These are phyloP conservation scores for Fusarium goolgardi DNA, from an alignment of 2,329 filamentous ascomycete genomes.

Conservation along the genomic window DNA sequence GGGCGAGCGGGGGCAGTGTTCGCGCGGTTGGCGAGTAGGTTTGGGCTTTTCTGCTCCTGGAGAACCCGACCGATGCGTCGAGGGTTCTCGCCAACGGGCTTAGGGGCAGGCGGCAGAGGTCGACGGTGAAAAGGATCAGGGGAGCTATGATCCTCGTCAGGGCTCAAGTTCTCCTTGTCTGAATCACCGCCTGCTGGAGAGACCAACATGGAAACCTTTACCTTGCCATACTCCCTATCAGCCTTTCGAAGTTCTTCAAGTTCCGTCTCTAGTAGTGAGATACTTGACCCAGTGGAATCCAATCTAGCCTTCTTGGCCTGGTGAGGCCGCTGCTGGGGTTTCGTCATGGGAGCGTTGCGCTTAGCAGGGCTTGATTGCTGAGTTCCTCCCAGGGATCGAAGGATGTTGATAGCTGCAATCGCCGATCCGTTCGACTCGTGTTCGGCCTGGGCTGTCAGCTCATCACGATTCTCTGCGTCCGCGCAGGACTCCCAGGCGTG, in stretches of 20 bases:
- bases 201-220: conserved; percentile 56
- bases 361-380: conserved; percentile 70
- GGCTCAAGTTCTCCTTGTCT: conserved; percentile 94
- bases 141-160: conserved; percentile 60
- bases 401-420: conserved; percentile 81
- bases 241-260: conserved; percentile 46
- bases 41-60: conserved; percentile 54
- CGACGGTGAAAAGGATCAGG: conserved; percentile 49
- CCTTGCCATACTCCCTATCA: conserved; percentile 47
- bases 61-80: conserved; percentile 58
- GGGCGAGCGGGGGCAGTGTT: conserved; percentile 56
- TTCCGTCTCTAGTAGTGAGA: conserved; percentile 68
- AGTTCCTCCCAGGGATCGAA: conserved; percentile 73
- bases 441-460: conserved; percentile 83
- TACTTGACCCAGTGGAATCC: conserved; percentile 69
- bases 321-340: conserved; percentile 48
- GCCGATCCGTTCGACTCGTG: conserved; percentile 84
- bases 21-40: conserved; percentile 52
- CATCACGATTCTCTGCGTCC: conserved; percentile 81
- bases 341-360: conserved; percentile 66
- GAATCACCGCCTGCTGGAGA: conserved; percentile 69
- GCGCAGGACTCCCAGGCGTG: conserved; percentile 93
- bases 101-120: conserved; percentile 52
- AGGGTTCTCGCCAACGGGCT: conserved; percentile 47
- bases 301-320: conserved; percentile 72